phyloP scores from a whole-genome alignment of 2,329 filamentous ascomycete genomes.

The Diatrype stigma region DNA sequence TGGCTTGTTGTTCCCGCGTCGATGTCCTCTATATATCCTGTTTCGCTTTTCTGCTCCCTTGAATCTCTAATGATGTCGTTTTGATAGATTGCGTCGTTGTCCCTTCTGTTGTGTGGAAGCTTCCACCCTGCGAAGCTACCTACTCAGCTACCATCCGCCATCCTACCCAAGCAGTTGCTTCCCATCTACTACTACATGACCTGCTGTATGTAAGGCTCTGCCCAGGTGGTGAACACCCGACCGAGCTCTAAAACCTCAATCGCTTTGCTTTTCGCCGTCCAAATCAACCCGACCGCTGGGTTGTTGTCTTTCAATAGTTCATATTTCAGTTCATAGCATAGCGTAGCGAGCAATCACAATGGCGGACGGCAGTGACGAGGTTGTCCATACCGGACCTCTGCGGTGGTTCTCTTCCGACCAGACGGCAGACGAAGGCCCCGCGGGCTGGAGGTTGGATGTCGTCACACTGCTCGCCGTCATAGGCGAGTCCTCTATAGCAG shows the following conservation, averaged over 20 bases:
- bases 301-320: not conserved
- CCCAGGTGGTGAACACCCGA: not conserved
- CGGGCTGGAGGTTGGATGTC: slow-evolving; percentile 55
- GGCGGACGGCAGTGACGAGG: slow-evolving; percentile 12
- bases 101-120: too few relatives aligned
- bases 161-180: slow-evolving; percentile 3
- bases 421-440: slow-evolving; percentile 28
- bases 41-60: too few relatives aligned
- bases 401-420: slow-evolving; percentile 30
- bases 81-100: too few relatives aligned
- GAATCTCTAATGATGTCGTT: too few relatives aligned
- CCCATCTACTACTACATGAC: too few relatives aligned
- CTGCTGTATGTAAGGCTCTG: not conserved
- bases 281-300: slow-evolving; percentile 8
- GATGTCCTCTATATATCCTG: too few relatives aligned
- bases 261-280: slow-evolving; percentile 6
- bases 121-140: too few relatives aligned
- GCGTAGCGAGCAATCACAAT: slow-evolving; percentile 7
- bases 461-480: slow-evolving; percentile 61
- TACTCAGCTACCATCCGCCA: too few relatives aligned
- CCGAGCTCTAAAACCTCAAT: slow-evolving; percentile 12
- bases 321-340: not conserved
- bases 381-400: slow-evolving; percentile 1
- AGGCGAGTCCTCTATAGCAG: slow-evolving; percentile 55
- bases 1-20: too few relatives aligned